phyloP scores from a whole-genome alignment of 768 basidiomycete genomes.

The Lanmaoa pseudosensibilis region DNA sequence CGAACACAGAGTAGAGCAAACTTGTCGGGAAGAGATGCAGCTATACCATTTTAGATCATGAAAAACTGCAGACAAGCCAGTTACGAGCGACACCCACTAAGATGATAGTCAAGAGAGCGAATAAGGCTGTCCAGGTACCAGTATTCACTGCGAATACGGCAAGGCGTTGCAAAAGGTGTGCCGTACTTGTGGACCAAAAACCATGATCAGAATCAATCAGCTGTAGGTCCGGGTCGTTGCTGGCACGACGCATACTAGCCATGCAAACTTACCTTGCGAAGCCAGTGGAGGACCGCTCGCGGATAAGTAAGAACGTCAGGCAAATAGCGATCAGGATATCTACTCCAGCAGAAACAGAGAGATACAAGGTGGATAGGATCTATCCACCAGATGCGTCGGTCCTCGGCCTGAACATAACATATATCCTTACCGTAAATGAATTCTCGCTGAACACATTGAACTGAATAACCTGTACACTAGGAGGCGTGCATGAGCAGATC shows the following conservation, averaged over 20 bases:
- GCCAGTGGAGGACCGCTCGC: background rate
- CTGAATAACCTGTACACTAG: background rate
- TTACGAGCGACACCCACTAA: constrained; percentile 7
- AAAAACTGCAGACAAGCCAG: background rate
- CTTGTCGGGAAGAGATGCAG: background rate
- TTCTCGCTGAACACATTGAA: background rate
- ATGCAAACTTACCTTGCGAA: background rate
- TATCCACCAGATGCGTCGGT: background rate
- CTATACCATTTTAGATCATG: background rate
- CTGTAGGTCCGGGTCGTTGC: no score
- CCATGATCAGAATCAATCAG: background rate
- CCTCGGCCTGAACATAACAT: background rate
- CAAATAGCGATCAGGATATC: constrained; percentile 5
- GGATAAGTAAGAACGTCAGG: constrained; percentile 7
- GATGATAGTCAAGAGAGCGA: constrained; percentile 33
- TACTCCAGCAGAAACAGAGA: background rate
- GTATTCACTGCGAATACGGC: constrained; percentile 13
- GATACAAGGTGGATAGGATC: background rate
- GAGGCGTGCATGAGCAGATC: background rate
- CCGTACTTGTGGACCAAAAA: constrained; percentile 1
- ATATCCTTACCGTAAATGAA: background rate
- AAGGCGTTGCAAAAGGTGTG: constrained; percentile 7
- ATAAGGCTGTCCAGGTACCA: constrained; percentile 52
- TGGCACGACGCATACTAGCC: no score
- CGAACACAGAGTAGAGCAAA: background rate